Evolutionary conservation across 1,284 basidiomycete genomes (phyloP).

Genomic region (Fomitopsis pinicola): DNA sequence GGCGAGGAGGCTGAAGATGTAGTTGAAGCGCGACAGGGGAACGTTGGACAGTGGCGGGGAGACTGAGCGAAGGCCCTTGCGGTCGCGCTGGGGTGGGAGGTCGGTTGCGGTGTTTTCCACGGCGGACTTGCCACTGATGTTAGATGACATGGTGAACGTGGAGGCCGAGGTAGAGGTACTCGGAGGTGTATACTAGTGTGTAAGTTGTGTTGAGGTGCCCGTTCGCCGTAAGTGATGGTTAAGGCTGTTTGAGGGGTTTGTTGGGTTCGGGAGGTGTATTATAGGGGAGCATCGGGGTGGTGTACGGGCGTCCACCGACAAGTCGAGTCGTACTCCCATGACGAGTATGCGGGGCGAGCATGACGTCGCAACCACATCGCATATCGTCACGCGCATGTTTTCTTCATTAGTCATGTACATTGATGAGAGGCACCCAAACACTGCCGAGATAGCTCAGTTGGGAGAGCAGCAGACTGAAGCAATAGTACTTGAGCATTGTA

Average conservation of each 20-base stretch:
- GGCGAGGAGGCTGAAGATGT: conserved; percentile 41
- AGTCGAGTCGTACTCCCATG: not conserved
- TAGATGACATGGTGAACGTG: conserved; percentile 16
- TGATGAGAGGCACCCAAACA: not conserved
- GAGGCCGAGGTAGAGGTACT: not conserved
- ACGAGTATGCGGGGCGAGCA: not conserved
- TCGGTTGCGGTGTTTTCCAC: conserved; percentile 18
- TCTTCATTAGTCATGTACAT: too few relatives aligned
- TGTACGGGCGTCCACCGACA: not conserved
- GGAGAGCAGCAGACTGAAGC: conserved; percentile 79
- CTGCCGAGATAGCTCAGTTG: conserved; percentile 66
- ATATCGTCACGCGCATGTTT: not conserved
- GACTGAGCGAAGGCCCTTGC: conserved; percentile 25
- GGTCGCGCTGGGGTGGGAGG: conserved; percentile 30
- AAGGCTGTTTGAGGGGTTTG: not conserved
- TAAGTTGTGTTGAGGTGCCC: not conserved
- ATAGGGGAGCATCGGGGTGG: not conserved
- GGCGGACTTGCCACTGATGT: conserved; percentile 9
- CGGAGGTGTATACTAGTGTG: too few relatives aligned
- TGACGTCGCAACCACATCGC: not conserved
- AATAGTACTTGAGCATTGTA: not conserved
- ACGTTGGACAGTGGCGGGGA: conserved; percentile 30
- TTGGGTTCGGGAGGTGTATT: not conserved
- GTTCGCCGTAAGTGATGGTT: not conserved
- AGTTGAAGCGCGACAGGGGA: conserved; percentile 39